Percentiles rank a stretch among this genome's conserved stretches.
Conservation (phyloP, 176 grass and related monocot genomes). For the Triticum monococcum region DNA sequence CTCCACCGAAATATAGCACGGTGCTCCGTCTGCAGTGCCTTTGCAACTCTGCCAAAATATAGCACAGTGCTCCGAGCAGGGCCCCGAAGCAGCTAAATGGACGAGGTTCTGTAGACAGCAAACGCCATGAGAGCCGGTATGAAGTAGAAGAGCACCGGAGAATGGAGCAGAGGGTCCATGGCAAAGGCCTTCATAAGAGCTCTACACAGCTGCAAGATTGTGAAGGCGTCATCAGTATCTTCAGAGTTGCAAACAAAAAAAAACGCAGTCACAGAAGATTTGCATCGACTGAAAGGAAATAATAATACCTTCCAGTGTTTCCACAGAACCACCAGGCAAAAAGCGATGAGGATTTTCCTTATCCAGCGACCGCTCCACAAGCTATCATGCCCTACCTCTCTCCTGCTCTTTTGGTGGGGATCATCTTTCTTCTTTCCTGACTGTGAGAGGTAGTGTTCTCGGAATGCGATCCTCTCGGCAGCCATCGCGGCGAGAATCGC, state of each 20-base stretch:
- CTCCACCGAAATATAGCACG: background rate
- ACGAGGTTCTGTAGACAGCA: constrained; percentile 65
- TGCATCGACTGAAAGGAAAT: background rate
- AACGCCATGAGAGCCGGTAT: constrained; percentile 64
- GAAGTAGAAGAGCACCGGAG: constrained; percentile 67
- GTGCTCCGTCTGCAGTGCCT: background rate
- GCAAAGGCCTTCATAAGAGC: constrained; percentile 85
- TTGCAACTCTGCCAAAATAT: background rate
- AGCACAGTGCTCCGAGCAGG: background rate
- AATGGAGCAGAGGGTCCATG: constrained; percentile 83
- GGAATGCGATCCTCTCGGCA: constrained; percentile 63
- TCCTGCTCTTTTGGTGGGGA: constrained; percentile 56
- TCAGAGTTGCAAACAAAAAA: background rate
- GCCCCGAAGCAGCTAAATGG: constrained; percentile 36
- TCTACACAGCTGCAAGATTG: constrained; percentile 65
- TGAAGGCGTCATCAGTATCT: background rate
- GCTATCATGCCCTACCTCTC: constrained; percentile 20
- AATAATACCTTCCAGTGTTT: constrained; percentile 76
- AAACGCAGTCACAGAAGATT: background rate
- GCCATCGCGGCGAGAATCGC: constrained; percentile 71
- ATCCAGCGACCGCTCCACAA: constrained; percentile 66
- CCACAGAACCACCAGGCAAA: constrained; percentile 63
- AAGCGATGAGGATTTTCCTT: constrained; percentile 68
- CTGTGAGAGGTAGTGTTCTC: constrained; percentile 63
- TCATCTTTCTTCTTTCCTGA: constrained; percentile 96